Evolutionary conservation across 352 stramenopile genomes (phyloP).

Genomic region (Globisporangium uncinulatum): DNA sequence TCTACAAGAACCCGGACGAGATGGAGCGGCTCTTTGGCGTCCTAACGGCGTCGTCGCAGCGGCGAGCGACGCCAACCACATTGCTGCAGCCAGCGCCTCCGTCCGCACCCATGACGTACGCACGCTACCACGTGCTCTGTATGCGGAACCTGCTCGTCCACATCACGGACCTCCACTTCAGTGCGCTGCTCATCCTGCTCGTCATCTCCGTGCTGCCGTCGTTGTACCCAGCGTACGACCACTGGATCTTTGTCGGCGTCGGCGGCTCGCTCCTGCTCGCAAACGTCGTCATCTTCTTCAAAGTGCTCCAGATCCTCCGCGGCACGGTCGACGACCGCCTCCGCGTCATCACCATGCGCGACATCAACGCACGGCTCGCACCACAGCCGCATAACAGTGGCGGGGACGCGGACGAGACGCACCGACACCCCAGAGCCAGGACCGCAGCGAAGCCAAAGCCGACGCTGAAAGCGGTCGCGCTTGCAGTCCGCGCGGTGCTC

Average conservation of each 20-base stretch:
- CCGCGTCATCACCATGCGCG: conserved; percentile 53
- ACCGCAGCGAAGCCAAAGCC: conserved; percentile 10
- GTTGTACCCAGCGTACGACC: conserved; percentile 50
- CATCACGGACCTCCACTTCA: conserved; percentile 77
- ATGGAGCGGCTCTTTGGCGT: conserved; percentile 81
- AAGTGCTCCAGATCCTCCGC: conserved; percentile 74
- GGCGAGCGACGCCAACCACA: too few relatives aligned
- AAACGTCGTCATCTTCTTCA: conserved; percentile 83
- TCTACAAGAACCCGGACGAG: conserved; percentile 85
- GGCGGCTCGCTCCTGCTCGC: conserved; percentile 43
- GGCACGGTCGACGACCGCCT: conserved; percentile 82
- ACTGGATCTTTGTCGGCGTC: conserved; percentile 75
- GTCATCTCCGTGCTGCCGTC: conserved; percentile 65
- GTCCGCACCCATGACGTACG: conserved; percentile 48
- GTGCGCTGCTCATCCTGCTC: conserved; percentile 70
- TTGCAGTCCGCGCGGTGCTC: conserved; percentile 62
- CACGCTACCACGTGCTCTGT: conserved; percentile 74
- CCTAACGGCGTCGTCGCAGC: background rate
- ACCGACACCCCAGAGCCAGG: conserved; percentile 1
- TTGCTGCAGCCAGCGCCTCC: conserved; percentile 17
- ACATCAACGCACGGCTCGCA: conserved; percentile 46
- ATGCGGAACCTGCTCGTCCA: conserved; percentile 83
- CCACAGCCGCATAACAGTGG: background rate
- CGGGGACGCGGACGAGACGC: background rate
- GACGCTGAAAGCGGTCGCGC: conserved; percentile 49